Evolutionary conservation across 371 early-diverging fungal species (phyloP).

Genomic region (Capillidium heterosporum): DNA sequence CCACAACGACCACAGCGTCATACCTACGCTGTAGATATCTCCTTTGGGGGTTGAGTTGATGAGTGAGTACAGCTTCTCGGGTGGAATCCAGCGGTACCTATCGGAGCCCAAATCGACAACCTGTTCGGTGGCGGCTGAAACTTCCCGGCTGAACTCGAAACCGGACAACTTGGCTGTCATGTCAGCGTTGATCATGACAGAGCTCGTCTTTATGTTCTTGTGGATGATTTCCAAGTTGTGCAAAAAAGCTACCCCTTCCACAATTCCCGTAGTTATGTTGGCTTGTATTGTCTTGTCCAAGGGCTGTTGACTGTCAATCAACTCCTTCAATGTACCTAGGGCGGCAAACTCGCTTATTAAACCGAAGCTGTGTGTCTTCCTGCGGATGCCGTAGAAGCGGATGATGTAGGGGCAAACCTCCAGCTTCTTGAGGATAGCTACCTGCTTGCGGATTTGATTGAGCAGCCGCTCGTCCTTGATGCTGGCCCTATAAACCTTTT

Average conservation of each 20-base stretch:
- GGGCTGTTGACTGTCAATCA: neutral
- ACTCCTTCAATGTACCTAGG: neutral
- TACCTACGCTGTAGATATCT: conserved; percentile 1
- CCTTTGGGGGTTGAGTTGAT: neutral
- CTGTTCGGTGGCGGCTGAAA: conserved; percentile 8
- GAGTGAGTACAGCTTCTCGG: conserved; percentile 11
- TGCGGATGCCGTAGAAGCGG: conserved; percentile 15
- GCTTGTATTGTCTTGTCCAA: neutral
- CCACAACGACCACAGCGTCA: conserved; percentile 4
- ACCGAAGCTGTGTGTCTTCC: conserved; percentile 12
- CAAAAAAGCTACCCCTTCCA: neutral
- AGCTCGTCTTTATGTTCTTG: conserved; percentile 16
- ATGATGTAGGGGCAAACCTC: conserved; percentile 15
- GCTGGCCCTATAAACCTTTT: conserved; percentile 14
- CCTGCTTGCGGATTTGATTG: conserved; percentile 14
- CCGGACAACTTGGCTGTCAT: conserved; percentile 15
- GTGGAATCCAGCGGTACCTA: conserved; percentile 17
- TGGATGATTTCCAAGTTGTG: conserved; percentile 15
- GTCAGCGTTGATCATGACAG: conserved; percentile 12
- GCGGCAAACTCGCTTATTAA: conserved; percentile 17
- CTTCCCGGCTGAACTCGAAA: conserved; percentile 16
- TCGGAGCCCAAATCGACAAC: conserved; percentile 15
- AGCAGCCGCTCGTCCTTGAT: conserved; percentile 13
- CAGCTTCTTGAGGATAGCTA: conserved; percentile 17
- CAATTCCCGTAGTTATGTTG: neutral